Evolutionary conservation across 495 filamentous ascomycete genomes (phyloP), one percentile per base, ranked within the genome.

Genomic region (Aspergillus diversus): DNA sequence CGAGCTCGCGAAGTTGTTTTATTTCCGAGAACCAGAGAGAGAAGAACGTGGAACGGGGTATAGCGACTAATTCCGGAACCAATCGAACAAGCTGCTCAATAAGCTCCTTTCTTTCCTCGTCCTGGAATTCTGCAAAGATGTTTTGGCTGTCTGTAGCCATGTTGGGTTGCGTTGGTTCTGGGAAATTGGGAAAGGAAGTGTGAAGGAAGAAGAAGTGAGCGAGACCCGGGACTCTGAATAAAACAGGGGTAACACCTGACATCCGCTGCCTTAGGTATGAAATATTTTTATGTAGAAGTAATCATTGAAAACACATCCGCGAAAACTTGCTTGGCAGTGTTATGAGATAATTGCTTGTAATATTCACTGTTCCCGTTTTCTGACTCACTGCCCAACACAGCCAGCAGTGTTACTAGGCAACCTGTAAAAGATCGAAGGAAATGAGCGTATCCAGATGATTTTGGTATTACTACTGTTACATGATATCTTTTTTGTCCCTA

Each of bases 131-230:
- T 49, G 46, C 15, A 16, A 49, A 49, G 17, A 49, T 49, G 17
- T 49, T 12, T n/a, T 49, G n/a, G 17, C 37, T 48, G n/a, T 48
- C 16, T 9, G 46, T 21, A 15, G 46, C 16, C 13, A 48, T n/a
- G 1, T 13, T 48, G 37, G 37, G 8, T 13, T 39, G 37, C 8
- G 46, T n/a, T 12, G 46, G 6, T 48, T n/a, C 46, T 4, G 16
- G 46, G 46, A 48, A 16, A 21, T n/a, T 48, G 16, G 46, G 46
- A 48, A 21, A n/a, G 16, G 16, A 48, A 48, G 46, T 12, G 16
- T n/a, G 46, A 48, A 48, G 46, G 46, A 48, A 48, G 46, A 21
- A 48, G 46, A 6, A n/a, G 46, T 48, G 46, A 48, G 46, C 46
- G 2, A 48, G 46, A 48, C 46, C 6, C 5, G 46, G 46, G 46